phyloP scores from a whole-genome alignment of 2,329 filamentous ascomycete species.

The Meredithiella fracta region DNA sequence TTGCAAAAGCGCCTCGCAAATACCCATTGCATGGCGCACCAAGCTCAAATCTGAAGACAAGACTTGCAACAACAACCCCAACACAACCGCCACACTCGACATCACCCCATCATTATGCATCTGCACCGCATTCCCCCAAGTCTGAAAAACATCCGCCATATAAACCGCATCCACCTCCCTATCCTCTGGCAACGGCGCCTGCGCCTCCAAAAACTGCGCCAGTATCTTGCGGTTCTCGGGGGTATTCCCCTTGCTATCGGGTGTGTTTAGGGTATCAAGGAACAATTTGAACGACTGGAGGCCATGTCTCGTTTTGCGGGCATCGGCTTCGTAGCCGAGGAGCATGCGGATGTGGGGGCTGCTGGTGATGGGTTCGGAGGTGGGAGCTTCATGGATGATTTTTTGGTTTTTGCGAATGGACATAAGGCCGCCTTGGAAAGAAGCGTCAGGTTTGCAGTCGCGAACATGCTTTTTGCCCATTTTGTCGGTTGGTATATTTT shows the following conservation, averaged over 20 bases:
- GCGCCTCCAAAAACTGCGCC: constrained; percentile 47
- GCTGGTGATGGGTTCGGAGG: constrained; percentile 44
- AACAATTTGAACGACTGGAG: constrained; percentile 55
- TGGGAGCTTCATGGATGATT: constrained; percentile 38
- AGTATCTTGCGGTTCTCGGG: constrained; percentile 42
- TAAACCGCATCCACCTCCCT: constrained; percentile 37
- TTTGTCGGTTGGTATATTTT: neutral
- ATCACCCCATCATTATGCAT: constrained; percentile 66
- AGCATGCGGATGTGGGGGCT: constrained; percentile 51
- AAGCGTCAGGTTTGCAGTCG: constrained; percentile 25
- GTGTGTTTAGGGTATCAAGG: constrained; percentile 46
- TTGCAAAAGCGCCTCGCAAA: constrained; percentile 70
- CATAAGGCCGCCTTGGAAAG: constrained; percentile 19
- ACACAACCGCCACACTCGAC: constrained; percentile 61
- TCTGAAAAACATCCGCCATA: constrained; percentile 67
- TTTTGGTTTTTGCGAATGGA: constrained; percentile 34
- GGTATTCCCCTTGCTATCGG: constrained; percentile 26
- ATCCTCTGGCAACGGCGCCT: constrained; percentile 30
- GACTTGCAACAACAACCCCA: constrained; percentile 67
- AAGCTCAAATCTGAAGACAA: constrained; percentile 61
- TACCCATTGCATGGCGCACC: constrained; percentile 53
- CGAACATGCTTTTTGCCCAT: constrained; percentile 32
- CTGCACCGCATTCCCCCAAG: constrained; percentile 70
- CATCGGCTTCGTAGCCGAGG: constrained; percentile 55
- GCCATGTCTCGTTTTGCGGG: constrained; percentile 48